These are phyloP conservation scores for Colletotrichum godetiae DNA, from an alignment of 2,329 filamentous ascomycete species.

Conservation along the genomic window DNA sequence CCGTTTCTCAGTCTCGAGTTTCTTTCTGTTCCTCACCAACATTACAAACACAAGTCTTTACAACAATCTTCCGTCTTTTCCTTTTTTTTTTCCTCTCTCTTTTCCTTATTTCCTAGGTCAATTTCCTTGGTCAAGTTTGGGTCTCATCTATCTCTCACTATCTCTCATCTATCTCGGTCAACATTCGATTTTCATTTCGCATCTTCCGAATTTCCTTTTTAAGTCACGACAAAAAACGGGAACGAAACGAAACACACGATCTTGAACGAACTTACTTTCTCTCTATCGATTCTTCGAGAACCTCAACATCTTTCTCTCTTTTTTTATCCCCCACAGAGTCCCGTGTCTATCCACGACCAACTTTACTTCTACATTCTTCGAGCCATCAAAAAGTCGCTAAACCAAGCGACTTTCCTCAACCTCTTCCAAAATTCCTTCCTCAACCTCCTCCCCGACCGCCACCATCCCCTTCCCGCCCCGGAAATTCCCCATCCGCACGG, in stretches of 20 bases:
- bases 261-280: not conserved
- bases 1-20: not conserved
- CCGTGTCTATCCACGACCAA: not conserved
- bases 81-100: constrained; percentile 39
- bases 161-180: constrained; percentile 30
- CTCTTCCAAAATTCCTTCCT: constrained; percentile 38
- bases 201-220: not conserved
- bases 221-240: not conserved
- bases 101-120: constrained; percentile 40
- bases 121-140: constrained; percentile 37
- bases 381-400: not conserved
- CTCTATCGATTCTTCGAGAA: not conserved
- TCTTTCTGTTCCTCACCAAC: constrained; percentile 7
- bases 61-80: constrained; percentile 38
- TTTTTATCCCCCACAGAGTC: too few relatives aligned
- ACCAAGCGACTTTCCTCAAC: constrained; percentile 9
- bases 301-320: not conserved
- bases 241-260: not conserved
- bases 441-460: constrained; percentile 36
- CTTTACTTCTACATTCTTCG: not conserved
- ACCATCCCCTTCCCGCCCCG: constrained; percentile 54
- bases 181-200: constrained; percentile 28
- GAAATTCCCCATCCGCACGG: constrained; percentile 54
- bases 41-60: constrained; percentile 25
- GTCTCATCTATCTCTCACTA: constrained; percentile 37